Base-by-base conservation (phyloP, 768 basidiomycete genomes). In the Lactarius hatsudake region DNA sequence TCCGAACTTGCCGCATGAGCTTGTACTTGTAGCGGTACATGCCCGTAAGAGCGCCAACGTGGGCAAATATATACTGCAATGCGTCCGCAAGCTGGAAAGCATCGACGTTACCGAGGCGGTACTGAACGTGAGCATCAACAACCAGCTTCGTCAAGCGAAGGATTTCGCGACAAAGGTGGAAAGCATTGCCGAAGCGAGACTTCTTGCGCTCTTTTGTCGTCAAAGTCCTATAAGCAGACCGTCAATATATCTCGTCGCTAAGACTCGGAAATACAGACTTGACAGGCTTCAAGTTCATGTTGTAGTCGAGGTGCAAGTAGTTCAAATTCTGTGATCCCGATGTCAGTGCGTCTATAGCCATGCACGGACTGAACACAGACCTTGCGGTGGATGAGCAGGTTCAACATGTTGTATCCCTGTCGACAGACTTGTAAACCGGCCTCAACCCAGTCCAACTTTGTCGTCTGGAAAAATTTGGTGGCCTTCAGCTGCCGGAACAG, bases 21-120 rank as follows among this genome's bases (percentile, higher is more conserved):
- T 98, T 98, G 83, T 99, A 99, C 82, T 98, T 98, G 83, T 98
- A 98, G 34, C 96, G 89, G 80, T 99, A 99, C 97, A 99, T 99
- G 72, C 97, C 97, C 5, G 97, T 99, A 71, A 99, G 81, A 32
- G 97, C 96, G 74, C 97, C 97, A 65, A 99, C 94, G 74, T 99
- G 97, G 2, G 86, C 91, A 73, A 98, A 98, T 73, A 94, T 96
- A 77, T 98, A 99, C 76, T 99, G 97, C 28, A 99, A 81, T 0
- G 97, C 97, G 71, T 99, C 97, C 20, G 97, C 97, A 59, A 99
- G 87, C 77, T 99, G 97, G 86, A 99, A 99, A 1, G 96, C 97
- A 73, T 99, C 97, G 36, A 98, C 94, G 71, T 98, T 98, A 58
- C 97, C 97, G 43, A 99, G 86, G 62, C 97, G 93, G 81, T 93